Evolutionary conservation across 2,329 filamentous ascomycete species (phyloP).

Genomic region (Alternaria rosae): DNA sequence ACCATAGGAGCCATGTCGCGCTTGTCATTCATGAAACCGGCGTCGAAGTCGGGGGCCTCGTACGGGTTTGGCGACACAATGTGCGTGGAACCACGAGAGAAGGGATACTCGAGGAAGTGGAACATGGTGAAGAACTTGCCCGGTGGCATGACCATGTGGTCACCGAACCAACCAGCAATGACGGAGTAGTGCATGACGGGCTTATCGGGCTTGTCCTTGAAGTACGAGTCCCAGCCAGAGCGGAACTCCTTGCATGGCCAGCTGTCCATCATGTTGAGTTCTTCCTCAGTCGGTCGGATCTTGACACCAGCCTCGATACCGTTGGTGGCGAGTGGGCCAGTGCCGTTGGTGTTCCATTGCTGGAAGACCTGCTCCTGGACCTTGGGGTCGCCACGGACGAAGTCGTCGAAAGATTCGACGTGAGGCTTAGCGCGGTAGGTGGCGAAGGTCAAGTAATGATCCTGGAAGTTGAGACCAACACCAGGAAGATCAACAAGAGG

Average conservation of each 20-base stretch:
- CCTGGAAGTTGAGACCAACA: slow-evolving; percentile 79
- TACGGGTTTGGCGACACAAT: slow-evolving; percentile 77
- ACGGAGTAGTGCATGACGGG: slow-evolving; percentile 85
- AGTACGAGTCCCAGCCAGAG: slow-evolving; percentile 80
- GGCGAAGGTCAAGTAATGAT: slow-evolving; percentile 76
- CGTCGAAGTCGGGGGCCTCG: slow-evolving; percentile 77
- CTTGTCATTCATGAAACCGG: slow-evolving; percentile 86
- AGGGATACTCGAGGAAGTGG: slow-evolving; percentile 29
- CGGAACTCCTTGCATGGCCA: slow-evolving; percentile 80
- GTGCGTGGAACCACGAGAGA: slow-evolving; percentile 65
- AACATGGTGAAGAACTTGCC: slow-evolving; percentile 82
- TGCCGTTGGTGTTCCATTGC: slow-evolving; percentile 81
- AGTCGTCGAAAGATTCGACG: slow-evolving; percentile 81
- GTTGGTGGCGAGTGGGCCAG: slow-evolving; percentile 78
- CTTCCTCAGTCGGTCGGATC: slow-evolving; percentile 72
- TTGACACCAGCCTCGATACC: slow-evolving; percentile 83
- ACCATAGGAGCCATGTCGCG: slow-evolving; percentile 82
- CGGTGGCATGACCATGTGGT: slow-evolving; percentile 68
- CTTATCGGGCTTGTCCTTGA: slow-evolving; percentile 85
- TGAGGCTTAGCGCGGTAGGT: slow-evolving; percentile 76
- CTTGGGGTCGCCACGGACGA: slow-evolving; percentile 75
- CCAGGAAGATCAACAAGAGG: slow-evolving; percentile 74
- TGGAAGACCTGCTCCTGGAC: slow-evolving; percentile 77
- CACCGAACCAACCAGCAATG: slow-evolving; percentile 64
- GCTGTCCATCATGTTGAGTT: slow-evolving; percentile 71